These are phyloP conservation scores for Trichosporon sp. DNA, from an alignment of 1,284 basidiomycete genomes.

Conservation along the genomic window DNA sequence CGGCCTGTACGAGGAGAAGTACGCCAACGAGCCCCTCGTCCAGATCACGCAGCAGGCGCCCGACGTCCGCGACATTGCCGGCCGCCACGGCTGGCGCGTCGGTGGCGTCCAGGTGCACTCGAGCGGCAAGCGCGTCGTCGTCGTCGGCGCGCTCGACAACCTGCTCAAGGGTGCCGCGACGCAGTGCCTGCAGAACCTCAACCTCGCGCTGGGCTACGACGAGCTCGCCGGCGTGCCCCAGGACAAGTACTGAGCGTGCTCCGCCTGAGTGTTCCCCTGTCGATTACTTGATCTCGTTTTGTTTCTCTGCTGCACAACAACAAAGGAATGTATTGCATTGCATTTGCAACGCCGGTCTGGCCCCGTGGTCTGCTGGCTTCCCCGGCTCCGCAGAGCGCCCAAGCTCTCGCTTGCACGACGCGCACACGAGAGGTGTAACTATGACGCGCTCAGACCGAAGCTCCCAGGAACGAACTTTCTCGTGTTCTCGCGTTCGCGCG, in stretches of 20 bases:
- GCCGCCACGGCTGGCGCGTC: constrained; percentile 80
- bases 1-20: constrained; percentile 72
- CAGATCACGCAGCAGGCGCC: constrained; percentile 65
- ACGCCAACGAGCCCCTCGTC: constrained; percentile 70
- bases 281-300: background rate
- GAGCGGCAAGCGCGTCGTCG: constrained; percentile 78
- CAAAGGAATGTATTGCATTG: constrained; percentile 7
- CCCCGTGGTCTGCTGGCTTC: too few relatives aligned
- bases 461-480: background rate
- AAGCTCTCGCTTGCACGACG: background rate
- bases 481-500: background rate
- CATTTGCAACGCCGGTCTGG: background rate
- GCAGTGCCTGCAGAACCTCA: constrained; percentile 96
- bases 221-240: constrained; percentile 77
- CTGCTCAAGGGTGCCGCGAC: constrained; percentile 96
- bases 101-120: constrained; percentile 94
- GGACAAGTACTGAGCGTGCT: constrained; percentile 35
- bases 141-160: constrained; percentile 92
- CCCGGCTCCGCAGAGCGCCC: background rate
- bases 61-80: constrained; percentile 69
- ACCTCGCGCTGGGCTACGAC: constrained; percentile 87
- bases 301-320: background rate
- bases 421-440: background rate
- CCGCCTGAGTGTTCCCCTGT: background rate
- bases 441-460: background rate